Base-by-base conservation (phyloP, 345 rosid species). In the Anastatica hierochuntica region DNA sequence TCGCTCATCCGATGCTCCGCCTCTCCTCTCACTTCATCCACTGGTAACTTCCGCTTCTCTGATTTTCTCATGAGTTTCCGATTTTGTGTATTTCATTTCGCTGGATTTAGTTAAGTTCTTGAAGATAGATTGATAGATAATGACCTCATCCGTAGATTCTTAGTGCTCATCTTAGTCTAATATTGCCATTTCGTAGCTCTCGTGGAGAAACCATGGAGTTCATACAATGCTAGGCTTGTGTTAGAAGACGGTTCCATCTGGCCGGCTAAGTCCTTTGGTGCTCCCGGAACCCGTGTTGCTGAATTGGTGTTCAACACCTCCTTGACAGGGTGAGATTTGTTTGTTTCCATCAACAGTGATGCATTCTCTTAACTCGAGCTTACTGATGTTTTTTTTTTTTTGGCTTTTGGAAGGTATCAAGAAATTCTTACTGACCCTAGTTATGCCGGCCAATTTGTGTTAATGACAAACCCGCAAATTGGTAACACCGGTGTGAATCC, bases 391-490 rank as follows among this genome's bases (percentile, higher is more conserved):
- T 14, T 3, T 12, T 49, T 42, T 7, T 53, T 11, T n/a, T 70
- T 36, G 11, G 36, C 31, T 37, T 41, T 51, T 19, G 13, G 16
- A 74, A 94, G 95, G 75, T 94, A 94, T 77, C 99, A 88, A 72
- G 99, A 94, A 71, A 94, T 94, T 68, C 83, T 94, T 1, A 88
- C 95, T 9, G 99, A 88, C 64, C 99, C 97, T 30, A 94, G 99
- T 70, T 88, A 88, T 54, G 94, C 94, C 0, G 95, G 95, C 3
- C 97, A 94, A 71, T 94, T 88, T 80, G 99, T 88, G 60, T 55
- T 94, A 59, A 94, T 85, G 99, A 94, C 99, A 27, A 85, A 83
- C 72, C 99, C 97, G 3, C 97, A 85, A 62, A 94, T 64, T 58
- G 97, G 99, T 69, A 88, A 94, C 68, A 94, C 99, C 12, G 95